A percentile compares a stretch with the other conserved stretches of the same genome.
Evolutionary conservation across 352 stramenopile species (phyloP).

Genomic region (Phytophthora gonapodyides): DNA sequence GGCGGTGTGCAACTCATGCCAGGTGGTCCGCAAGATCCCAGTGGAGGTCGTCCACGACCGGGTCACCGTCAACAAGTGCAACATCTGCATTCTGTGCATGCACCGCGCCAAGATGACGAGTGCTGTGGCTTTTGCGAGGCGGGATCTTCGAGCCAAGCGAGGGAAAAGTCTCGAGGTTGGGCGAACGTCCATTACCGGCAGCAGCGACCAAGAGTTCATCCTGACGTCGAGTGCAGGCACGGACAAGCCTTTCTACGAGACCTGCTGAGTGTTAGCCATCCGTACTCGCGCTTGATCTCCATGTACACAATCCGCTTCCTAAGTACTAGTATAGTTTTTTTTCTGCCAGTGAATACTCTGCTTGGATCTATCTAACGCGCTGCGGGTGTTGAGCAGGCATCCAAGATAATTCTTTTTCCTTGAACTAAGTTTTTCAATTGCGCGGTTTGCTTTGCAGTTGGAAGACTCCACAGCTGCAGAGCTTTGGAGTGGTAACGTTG

Average conservation of each 20-base stretch:
- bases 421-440: no score
- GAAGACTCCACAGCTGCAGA: no score
- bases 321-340: no score
- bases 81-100: slow-evolving; percentile 45
- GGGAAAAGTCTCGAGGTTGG: slow-evolving; percentile 23
- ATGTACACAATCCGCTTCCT: no score
- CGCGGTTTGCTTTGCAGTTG: no score
- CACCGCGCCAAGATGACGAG: slow-evolving; percentile 31
- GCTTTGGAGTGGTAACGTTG: no score
- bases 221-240: slow-evolving; percentile 1
- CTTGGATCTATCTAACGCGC: no score
- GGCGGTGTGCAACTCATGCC: slow-evolving; percentile 20
- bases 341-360: no score
- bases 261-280: background rate
- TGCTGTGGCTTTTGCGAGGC: slow-evolving; percentile 29
- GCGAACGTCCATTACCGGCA: slow-evolving; percentile 16
- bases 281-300: no score
- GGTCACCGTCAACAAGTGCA: slow-evolving; percentile 38
- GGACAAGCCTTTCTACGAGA: slow-evolving; percentile 28
- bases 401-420: no score
- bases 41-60: slow-evolving; percentile 27
- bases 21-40: slow-evolving; percentile 39
- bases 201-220: slow-evolving; percentile 20
- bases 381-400: no score
- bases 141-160: slow-evolving; percentile 31